phyloP scores from a whole-genome alignment of 2,329 filamentous ascomycete species.

The Pyricularia sp. region DNA sequence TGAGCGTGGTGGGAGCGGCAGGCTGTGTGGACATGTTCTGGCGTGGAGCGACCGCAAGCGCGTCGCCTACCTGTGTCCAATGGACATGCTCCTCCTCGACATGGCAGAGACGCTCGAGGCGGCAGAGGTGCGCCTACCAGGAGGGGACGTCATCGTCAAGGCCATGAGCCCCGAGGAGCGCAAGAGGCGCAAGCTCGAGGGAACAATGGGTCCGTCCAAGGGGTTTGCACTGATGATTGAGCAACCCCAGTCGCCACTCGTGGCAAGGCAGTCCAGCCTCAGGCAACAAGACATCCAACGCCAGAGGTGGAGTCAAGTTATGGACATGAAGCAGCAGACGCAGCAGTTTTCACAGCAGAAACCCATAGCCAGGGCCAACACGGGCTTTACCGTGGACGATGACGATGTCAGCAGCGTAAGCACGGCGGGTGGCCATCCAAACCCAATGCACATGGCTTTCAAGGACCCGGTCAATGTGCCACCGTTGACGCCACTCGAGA shows the following conservation, averaged over 20 bases:
- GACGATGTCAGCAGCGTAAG: constrained; percentile 5
- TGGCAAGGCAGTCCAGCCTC: background rate
- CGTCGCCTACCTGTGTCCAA: constrained; percentile 87
- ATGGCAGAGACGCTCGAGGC: constrained; percentile 73
- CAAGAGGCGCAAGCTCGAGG: background rate
- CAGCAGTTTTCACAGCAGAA: background rate
- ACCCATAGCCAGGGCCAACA: background rate
- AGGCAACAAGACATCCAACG: background rate
- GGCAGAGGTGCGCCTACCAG: constrained; percentile 60
- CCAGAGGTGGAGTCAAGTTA: background rate
- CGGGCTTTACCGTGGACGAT: background rate
- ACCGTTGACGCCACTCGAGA: background rate
- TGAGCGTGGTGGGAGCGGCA: constrained; percentile 59
- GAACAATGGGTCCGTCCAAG: background rate
- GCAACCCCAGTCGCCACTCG: background rate
- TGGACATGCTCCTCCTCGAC: constrained; percentile 82
- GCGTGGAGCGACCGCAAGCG: constrained; percentile 76
- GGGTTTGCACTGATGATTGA: background rate
- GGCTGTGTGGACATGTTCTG: constrained; percentile 81
- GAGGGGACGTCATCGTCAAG: constrained; percentile 34
- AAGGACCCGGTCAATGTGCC: background rate
- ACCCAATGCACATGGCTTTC: background rate
- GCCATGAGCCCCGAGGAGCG: constrained; percentile 12
- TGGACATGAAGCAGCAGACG: background rate
- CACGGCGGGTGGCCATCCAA: background rate